phyloP scores from a whole-genome alignment of 768 basidiomycete genomes.

The Rickenella mellea region DNA sequence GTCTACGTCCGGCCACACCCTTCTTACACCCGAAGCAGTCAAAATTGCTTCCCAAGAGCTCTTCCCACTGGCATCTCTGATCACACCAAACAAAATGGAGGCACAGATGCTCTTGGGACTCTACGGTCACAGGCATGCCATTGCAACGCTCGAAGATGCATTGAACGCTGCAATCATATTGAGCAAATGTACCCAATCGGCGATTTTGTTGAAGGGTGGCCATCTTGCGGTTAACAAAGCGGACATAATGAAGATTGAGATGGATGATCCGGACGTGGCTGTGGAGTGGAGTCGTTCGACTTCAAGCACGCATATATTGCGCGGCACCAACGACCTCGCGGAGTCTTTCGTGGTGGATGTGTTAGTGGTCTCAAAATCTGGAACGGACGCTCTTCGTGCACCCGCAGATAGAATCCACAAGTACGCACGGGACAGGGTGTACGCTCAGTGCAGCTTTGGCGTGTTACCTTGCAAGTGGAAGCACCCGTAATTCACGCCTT shows the following conservation, averaged over 20 bases:
- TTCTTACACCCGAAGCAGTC: slow-evolving; percentile 63
- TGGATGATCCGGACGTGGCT: slow-evolving; percentile 20
- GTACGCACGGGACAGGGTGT: slow-evolving; percentile 90
- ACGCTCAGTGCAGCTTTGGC: slow-evolving; percentile 82
- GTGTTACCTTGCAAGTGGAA: slow-evolving; percentile 48
- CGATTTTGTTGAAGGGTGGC: slow-evolving; percentile 80
- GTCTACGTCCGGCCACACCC: slow-evolving; percentile 77
- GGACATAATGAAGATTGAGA: slow-evolving; percentile 31
- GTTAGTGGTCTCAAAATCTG: slow-evolving; percentile 30
- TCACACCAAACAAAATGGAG: slow-evolving; percentile 84
- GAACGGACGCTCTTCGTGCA: slow-evolving; percentile 39
- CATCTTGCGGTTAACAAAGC: slow-evolving; percentile 43
- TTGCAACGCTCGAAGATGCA: slow-evolving; percentile 50
- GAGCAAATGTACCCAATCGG: slow-evolving; percentile 34
- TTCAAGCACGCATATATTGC: no score
- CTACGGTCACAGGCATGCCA: no score
- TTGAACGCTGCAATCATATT: slow-evolving; percentile 42
- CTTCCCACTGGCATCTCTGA: slow-evolving; percentile 57
- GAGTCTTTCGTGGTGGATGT: slow-evolving; percentile 52
- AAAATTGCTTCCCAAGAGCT: slow-evolving; percentile 47
- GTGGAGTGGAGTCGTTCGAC: slow-evolving; percentile 40
- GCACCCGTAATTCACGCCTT: slow-evolving; percentile 26
- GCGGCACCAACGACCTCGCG: no score
- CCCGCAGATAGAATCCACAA: slow-evolving; percentile 54
- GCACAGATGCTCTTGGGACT: slow-evolving; percentile 63